Base-by-base conservation (phyloP, 2,329 filamentous ascomycete species). In the Ampelomyces quisqualis region DNA sequence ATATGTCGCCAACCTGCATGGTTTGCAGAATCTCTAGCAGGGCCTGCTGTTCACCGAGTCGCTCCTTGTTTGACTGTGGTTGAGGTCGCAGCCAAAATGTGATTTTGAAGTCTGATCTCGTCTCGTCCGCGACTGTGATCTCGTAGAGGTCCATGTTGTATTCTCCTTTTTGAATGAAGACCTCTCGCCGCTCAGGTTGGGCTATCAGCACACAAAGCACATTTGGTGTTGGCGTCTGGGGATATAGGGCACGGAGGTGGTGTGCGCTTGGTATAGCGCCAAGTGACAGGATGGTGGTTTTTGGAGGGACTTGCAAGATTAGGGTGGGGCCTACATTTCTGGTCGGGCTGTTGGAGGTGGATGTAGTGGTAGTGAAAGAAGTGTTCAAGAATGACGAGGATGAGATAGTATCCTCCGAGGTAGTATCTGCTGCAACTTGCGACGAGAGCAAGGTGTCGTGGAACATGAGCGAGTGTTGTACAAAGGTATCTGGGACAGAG, bases 161-260 rank as follows among this genome's bases (percentile, higher is more conserved):
- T 5, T 74, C 73, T 18, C 84, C 80, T 71, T 79, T 84, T 26
- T 79, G 77, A 0, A 90, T 88, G 20, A 74, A 78, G 14, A 95
- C 80, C 2, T 77, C 77, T 17, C 86, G 81, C 1, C 85, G 76
- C 24, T 82, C 76, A 1, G 84, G 77, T 34, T 89, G 77, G 9
- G 85, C 82, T 47, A 95, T 84, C 32, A 96, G 74, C 3, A 85
- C 88, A 8, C 83, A 87, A n/a, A 96, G 78, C 5, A 95, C 66
- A 62, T 90, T 89, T 18, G 90, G 79, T 0, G 88, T 90, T 62
- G 90, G 81, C 0, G 88, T 95, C 60, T 90, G 86, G 0, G 90
- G 90, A 20, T 77, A 73, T 32, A 94, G 85, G 0, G 78, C 78
- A 7, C 75, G 63, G 5, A 95, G 74, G 55, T 86, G 80, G 2